These are phyloP conservation scores for Colletotrichum destructivum DNA, from an alignment of 2,329 filamentous ascomycete species.

Conservation along the genomic window DNA sequence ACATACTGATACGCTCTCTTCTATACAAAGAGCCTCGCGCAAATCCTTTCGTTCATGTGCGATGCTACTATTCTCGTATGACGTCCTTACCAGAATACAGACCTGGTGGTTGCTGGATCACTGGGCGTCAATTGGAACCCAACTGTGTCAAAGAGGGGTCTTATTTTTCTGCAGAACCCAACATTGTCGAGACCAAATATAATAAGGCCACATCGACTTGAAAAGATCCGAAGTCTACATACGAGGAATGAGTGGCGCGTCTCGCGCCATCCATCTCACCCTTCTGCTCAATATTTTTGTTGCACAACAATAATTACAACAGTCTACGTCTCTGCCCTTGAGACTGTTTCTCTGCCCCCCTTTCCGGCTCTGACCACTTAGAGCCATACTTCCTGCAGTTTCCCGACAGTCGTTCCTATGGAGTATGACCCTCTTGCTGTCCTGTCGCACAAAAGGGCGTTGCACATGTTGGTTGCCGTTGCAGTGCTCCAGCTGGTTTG, in stretches of 20 bases:
- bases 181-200: too few relatives aligned
- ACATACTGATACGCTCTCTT: background rate
- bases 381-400: background rate
- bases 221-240: background rate
- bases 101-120: background rate
- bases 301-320: background rate
- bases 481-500: background rate
- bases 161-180: background rate
- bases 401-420: conserved; percentile 1
- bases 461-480: conserved; percentile 18
- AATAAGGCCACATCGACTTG: background rate
- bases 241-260: conserved; percentile 5
- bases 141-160: too few relatives aligned
- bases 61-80: conserved; percentile 12
- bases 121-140: background rate
- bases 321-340: conserved; percentile 10
- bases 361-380: background rate
- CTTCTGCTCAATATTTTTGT: background rate
- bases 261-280: background rate
- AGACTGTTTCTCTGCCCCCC: background rate
- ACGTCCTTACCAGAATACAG: background rate
- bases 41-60: conserved; percentile 21
- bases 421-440: background rate
- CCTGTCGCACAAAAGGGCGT: conserved; percentile 12
- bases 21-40: background rate